Percentiles rank a stretch among this genome's conserved stretches.
These are phyloP conservation scores for Xylariaceae sp. DNA, from an alignment of 2,329 filamentous ascomycete species.

Conservation along the genomic window DNA sequence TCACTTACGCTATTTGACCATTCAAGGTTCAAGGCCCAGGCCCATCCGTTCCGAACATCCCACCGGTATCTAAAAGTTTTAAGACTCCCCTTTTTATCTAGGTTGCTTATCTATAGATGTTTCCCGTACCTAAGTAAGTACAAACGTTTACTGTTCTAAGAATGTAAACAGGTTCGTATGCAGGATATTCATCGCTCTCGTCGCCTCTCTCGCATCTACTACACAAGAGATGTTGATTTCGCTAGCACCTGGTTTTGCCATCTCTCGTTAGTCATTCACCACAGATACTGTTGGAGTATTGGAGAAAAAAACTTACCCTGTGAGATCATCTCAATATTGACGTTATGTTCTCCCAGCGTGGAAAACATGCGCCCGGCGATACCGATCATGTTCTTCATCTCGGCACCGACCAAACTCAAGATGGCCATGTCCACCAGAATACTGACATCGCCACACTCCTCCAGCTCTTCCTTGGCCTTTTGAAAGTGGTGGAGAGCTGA, in stretches of 20 bases:
- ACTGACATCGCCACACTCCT: conserved; percentile 82
- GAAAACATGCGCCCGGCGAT: conserved; percentile 94
- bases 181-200: conserved; percentile 89
- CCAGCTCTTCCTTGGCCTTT: conserved; percentile 64
- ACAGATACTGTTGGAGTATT: no score
- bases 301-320: conserved; percentile 62
- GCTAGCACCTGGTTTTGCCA: conserved; percentile 63
- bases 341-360: conserved; percentile 83
- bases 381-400: conserved; percentile 97
- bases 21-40: no score
- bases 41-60: no score
- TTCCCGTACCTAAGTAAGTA: no score
- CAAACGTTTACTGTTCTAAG: conserved; percentile 63
- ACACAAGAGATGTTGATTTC: conserved; percentile 99
- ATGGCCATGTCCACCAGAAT: conserved; percentile 92
- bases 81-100: no score
- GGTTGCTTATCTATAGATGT: no score
- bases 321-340: conserved; percentile 99
- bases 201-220: conserved; percentile 84
- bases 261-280: conserved; percentile 2
- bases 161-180: conserved; percentile 97
- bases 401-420: conserved; percentile 84
- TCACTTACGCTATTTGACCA: no score
- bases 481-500: conserved; percentile 57
- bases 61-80: no score